Base-by-base conservation (phyloP, 805 yeast species). In the Helenozyma baotianmanensis region DNA sequence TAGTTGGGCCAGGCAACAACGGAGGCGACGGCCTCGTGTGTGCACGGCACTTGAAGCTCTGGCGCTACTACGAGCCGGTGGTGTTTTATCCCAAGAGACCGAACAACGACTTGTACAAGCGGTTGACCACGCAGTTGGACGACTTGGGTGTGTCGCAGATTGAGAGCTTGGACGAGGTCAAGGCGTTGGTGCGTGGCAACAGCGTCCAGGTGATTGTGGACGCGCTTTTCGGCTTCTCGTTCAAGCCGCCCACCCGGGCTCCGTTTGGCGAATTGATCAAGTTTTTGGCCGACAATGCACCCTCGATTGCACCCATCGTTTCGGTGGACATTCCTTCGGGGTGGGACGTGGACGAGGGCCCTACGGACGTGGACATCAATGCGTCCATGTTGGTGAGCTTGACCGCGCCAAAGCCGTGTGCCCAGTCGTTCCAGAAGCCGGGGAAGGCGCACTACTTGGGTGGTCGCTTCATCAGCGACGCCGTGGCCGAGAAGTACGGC, bases 21-120 rank as follows among this genome's bases (percentile, higher is more conserved):
- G 90, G 96, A 2, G 98, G 97, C 2, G 98, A 92, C 60, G 98
- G 97, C 0, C 63, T 92, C 10, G 98, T 92, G 2, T 95, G 96
- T 18, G 95, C 97, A 1, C 70, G 98, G 26, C 98, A 92, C 54
- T 64, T 92, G 42, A 76, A 76, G 44, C 60, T 88, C 9, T 78
- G 92, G 68, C 60, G 60, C 8, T 92, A 92, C 2, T 86, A 79
- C 54, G 61, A 64, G 4, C 96, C 97, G 1, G 62, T 73, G 4
- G 70, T 90, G 0, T 88, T 72, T 56, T 89, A 88, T 51, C 97
- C 97, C 3, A 85, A 80, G 48, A 48, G 54, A 30, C 69, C 66
- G 32, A 69, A 76, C 27, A 70, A 68, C 43, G 75, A 70, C 29
- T 62, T 87, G 19, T 87, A 78, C 53, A 44, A 56, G 14, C 76